phyloP scores from a whole-genome alignment of 1,284 basidiomycete genomes.

The Cutaneotrichosporon spelunceum region DNA sequence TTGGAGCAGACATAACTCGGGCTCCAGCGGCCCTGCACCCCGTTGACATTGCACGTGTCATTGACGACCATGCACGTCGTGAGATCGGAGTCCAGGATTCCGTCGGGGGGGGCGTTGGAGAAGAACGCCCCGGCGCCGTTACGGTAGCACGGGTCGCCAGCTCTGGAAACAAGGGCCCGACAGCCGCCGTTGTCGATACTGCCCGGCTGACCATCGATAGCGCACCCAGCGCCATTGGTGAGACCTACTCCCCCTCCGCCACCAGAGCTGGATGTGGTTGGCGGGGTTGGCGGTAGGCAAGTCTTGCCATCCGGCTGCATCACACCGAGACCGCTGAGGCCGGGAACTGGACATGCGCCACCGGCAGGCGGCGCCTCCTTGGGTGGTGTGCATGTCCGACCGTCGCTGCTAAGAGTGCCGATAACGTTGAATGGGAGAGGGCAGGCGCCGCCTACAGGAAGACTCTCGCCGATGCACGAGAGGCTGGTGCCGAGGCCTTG shows the following conservation, averaged over 20 bases:
- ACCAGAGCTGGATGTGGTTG: not conserved
- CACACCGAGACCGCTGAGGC: not conserved
- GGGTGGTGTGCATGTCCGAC: not conserved
- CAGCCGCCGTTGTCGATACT: not conserved
- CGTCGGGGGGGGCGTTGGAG: not conserved
- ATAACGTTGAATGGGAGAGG: not conserved
- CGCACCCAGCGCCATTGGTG: not conserved
- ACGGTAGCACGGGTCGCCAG: constrained; percentile 5
- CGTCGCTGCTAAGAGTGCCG: not conserved
- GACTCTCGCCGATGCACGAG: not conserved
- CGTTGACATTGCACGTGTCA: not conserved
- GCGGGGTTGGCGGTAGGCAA: not conserved
- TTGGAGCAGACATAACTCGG: not conserved
- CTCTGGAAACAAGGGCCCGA: not conserved
- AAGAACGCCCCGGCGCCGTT: not conserved
- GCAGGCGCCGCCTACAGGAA: not conserved
- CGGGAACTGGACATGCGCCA: not conserved
- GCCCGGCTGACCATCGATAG: not conserved
- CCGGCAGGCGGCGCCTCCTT: not conserved
- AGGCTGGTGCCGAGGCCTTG: constrained; percentile 3
- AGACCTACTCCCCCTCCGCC: not conserved
- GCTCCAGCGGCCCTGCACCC: not conserved
- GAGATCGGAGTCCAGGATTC: not conserved
- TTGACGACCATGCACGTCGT: not conserved
- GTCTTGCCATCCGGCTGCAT: constrained; percentile 1